These are phyloP conservation scores for Lophium mytilinum DNA, from an alignment of 495 filamentous ascomycete species.

Conservation along the genomic window DNA sequence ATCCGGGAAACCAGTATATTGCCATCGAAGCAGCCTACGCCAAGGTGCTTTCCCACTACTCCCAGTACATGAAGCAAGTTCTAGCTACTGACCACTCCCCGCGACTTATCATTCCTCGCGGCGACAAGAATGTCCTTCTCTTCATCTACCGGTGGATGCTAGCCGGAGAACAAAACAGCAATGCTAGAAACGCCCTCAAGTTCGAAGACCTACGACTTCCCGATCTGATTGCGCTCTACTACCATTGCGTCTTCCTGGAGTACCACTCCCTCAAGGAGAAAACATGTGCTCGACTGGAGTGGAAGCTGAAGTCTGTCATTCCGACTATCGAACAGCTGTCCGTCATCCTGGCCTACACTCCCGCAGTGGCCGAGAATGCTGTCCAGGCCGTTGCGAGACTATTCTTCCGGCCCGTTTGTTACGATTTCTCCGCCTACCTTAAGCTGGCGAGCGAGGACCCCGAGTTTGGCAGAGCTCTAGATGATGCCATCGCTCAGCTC, in stretches of 20 bases:
- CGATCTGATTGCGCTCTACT: neutral
- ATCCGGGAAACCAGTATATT: constrained; percentile 1
- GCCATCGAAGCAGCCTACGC: constrained; percentile 12
- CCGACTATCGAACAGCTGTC: neutral
- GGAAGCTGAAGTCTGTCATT: neutral
- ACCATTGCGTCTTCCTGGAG: neutral
- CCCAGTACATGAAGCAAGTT: neutral
- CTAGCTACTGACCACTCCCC: neutral
- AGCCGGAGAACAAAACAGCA: neutral
- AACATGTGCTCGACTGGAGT: neutral
- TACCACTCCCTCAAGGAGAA: neutral
- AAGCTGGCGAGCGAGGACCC: neutral
- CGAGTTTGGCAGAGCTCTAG: neutral
- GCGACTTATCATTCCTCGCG: neutral
- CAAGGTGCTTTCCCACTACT: constrained; percentile 8
- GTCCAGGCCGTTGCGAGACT: neutral
- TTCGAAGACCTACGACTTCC: neutral
- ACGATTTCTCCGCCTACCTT: neutral
- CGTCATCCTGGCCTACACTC: neutral
- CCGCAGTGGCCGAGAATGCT: neutral
- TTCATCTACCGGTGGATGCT: constrained; percentile 21
- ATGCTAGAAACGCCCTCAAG: neutral
- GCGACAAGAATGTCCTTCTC: constrained; percentile 1
- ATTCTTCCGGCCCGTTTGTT: neutral
- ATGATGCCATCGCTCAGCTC: neutral